A percentile compares a stretch with the other conserved stretches of the same genome.
Evolutionary conservation across 192 early-diverging fungal species (phyloP).

Genomic region (Dissophora globulifera): DNA sequence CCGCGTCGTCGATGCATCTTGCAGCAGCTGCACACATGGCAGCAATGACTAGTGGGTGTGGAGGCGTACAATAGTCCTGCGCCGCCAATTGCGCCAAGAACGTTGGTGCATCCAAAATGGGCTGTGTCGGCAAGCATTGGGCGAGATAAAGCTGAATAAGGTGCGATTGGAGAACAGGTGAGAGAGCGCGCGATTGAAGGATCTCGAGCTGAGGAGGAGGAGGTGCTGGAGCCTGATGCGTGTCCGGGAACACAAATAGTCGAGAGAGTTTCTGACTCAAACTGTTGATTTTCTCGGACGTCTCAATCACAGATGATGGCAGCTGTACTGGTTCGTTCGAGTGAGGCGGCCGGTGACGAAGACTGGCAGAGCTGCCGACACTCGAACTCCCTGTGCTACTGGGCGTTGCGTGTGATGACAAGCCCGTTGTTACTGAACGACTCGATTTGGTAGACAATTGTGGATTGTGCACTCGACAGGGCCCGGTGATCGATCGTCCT

Average conservation of each 20-base stretch:
- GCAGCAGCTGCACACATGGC: constrained; percentile 46
- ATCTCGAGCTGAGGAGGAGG: constrained; percentile 49
- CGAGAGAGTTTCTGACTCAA: constrained; percentile 52
- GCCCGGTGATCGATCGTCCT: constrained; percentile 39
- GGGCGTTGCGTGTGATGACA: neutral
- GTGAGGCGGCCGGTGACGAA: constrained; percentile 37
- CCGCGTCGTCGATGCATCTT: constrained; percentile 42
- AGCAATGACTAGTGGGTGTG: constrained; percentile 42
- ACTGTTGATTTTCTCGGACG: constrained; percentile 52
- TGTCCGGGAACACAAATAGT: constrained; percentile 46
- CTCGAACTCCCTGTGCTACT: neutral
- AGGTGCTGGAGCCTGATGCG: constrained; percentile 8
- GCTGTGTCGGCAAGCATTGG: constrained; percentile 44
- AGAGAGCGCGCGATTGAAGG: constrained; percentile 42
- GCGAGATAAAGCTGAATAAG: constrained; percentile 47
- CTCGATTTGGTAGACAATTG: constrained; percentile 9
- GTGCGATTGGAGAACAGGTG: constrained; percentile 48
- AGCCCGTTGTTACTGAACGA: constrained; percentile 30
- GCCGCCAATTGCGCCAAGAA: constrained; percentile 46
- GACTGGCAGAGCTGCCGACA: constrained; percentile 22
- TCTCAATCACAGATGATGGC: constrained; percentile 48
- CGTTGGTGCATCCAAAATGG: constrained; percentile 43
- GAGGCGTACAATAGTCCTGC: constrained; percentile 45
- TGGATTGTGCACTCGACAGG: constrained; percentile 42
- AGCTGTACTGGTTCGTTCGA: constrained; percentile 26